Evolutionary conservation across 768 basidiomycete species (phyloP), one percentile per base, ranked within the genome.

Genomic region (Macrolepiota fuliginosa): DNA sequence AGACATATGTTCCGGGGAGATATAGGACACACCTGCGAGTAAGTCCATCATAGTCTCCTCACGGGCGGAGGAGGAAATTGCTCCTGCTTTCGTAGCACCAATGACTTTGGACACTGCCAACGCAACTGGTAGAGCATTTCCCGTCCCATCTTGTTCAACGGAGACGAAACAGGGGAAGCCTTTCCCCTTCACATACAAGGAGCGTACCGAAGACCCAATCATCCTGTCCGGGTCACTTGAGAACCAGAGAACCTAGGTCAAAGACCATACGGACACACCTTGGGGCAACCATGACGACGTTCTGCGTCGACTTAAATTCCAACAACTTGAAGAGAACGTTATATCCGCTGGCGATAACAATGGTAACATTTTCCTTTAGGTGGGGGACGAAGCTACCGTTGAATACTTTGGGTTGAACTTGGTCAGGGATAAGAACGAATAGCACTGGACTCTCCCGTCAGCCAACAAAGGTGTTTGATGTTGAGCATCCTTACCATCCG

Each of bases 31-130:
- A 74, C 77, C 78, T 45, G 85, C 85, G 64, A 87, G 80, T 24
- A 86, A 74, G 67, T 87, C 86, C 84, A 87, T 87, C 0, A 79
- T 80, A 9, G 86, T 87, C 70, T 87, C 86, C 68, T 87, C 86
- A 17, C 79, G 71, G 17, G 80, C 86, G 32, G 84, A 85, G 1
- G 85, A 87, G 24, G 83, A 81, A 61, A 87, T 87, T 7, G 86
- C 85, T 2, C 85, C 86, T 13, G 83, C 80, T 67, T 82, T 84
- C 4, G 86, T 87, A 0, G 85, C 86, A 15, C 86, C 86, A 55
- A 87, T 87, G 11, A 71, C 84, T 5, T 79, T 77, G 11, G 84
- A 83, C 52, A 87, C 71, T 4, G 86, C 84, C 29, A 87, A 70
- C 4, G 84, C 82, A 32, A 72, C 72, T 3, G 71, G 54, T 45